These are phyloP conservation scores for Pestalotiopsis sp. DNA, from an alignment of 2,329 filamentous ascomycete species.

Conservation along the genomic window DNA sequence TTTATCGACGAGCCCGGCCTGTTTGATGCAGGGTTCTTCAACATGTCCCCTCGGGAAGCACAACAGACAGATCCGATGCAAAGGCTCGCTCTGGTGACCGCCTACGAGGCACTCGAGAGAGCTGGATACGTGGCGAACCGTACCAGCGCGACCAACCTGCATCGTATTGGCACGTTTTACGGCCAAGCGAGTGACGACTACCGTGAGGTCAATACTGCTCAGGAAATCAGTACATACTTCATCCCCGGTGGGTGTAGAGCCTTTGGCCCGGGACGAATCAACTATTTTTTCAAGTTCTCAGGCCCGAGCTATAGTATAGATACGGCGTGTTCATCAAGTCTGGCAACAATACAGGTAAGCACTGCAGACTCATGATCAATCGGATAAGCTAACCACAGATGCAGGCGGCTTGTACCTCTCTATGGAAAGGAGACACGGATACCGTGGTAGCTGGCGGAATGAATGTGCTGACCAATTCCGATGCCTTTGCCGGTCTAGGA, in stretches of 20 bases:
- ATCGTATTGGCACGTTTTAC: constrained; percentile 67
- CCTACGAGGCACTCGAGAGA: constrained; percentile 71
- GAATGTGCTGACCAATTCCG: constrained; percentile 66
- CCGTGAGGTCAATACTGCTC: constrained; percentile 71
- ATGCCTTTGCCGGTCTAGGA: constrained; percentile 64
- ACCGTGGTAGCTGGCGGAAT: constrained; percentile 65
- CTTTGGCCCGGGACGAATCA: constrained; percentile 58
- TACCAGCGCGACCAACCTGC: constrained; percentile 57
- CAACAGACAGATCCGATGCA: constrained; percentile 69
- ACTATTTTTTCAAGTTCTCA: constrained; percentile 76
- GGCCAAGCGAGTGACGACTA: constrained; percentile 77
- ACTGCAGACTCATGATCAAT: not conserved
- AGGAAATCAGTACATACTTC: constrained; percentile 64
- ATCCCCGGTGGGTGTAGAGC: constrained; percentile 45
- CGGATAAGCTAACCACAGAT: not conserved
- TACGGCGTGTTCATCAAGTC: constrained; percentile 76
- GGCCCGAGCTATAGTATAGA: constrained; percentile 73
- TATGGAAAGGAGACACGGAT: constrained; percentile 65
- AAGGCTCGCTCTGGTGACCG: constrained; percentile 63
- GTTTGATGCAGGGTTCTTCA: constrained; percentile 13
- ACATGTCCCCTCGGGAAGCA: constrained; percentile 13
- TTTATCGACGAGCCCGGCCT: constrained; percentile 12
- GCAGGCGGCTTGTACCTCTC: constrained; percentile 44
- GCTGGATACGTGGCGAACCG: constrained; percentile 64
- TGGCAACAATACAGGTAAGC: constrained; percentile 66